A percentile compares a stretch with the other conserved stretches of the same genome.
Conservation (phyloP, 805 yeast species). For the Zygosaccharomyces rouxii region DNA sequence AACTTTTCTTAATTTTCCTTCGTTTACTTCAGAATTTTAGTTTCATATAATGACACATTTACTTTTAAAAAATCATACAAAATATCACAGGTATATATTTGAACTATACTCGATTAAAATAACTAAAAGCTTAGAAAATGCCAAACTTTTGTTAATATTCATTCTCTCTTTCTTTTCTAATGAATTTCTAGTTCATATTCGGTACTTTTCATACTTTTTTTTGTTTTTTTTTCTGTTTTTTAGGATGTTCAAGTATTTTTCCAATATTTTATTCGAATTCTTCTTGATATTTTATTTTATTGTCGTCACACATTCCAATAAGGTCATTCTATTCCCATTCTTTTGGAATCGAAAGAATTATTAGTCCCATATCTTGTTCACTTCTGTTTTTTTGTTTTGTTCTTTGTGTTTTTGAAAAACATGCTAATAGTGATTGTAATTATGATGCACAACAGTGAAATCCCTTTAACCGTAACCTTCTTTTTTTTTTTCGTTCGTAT, state of each 20-base stretch:
- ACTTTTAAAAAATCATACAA: background rate
- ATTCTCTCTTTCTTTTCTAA: background rate
- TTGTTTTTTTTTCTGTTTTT: background rate
- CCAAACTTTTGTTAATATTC: background rate
- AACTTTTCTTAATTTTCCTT: background rate
- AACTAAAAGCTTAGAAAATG: background rate
- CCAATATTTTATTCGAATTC: background rate
- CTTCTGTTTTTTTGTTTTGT: background rate
- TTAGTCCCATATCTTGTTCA: background rate
- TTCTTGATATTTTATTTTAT: background rate
- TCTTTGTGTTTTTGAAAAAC: background rate
- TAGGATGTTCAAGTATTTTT: too few relatives aligned
- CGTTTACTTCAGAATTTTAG: too few relatives aligned
- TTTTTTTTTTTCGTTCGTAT: background rate
- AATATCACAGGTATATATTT: background rate
- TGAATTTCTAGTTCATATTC: background rate
- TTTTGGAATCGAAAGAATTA: background rate
- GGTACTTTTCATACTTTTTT: background rate
- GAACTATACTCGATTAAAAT: background rate
- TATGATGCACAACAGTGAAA: conserved; percentile 1
- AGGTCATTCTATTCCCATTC: background rate
- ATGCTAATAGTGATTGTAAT: background rate
- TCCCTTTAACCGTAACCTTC: conserved; percentile 1
- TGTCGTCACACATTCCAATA: background rate
- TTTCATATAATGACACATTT: background rate